Percentiles rank a stretch among this genome's conserved stretches.
These are phyloP conservation scores for Solanum medicagineum DNA, from an alignment of 257 asterid genomes.

Conservation along the genomic window DNA sequence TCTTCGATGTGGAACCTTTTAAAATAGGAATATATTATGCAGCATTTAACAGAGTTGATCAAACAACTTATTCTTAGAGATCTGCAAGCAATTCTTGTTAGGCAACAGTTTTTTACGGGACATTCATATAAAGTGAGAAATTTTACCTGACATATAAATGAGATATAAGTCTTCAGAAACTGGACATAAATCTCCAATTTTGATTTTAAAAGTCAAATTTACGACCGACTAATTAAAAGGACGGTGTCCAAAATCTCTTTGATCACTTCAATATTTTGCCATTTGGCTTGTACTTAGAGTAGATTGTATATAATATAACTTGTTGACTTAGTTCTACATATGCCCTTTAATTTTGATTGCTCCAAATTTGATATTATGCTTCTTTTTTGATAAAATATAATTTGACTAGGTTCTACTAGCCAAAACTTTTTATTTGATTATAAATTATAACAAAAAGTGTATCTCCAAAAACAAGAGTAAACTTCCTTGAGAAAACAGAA, in stretches of 20 bases:
- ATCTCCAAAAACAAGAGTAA: neutral
- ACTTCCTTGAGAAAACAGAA: neutral
- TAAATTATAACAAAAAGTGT: neutral
- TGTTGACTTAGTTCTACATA: neutral
- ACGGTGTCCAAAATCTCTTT: neutral
- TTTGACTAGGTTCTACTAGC: neutral
- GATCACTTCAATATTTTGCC: neutral
- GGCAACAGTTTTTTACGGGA: too few species aligned
- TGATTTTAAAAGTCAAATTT: neutral
- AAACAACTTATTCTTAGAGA: too few species aligned
- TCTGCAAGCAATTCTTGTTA: too few species aligned
- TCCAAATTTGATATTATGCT: neutral
- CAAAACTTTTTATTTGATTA: neutral
- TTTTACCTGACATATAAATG: too few species aligned
- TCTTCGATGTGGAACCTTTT: too few species aligned
- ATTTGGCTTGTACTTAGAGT: neutral
- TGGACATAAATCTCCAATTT: neutral
- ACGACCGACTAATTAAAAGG: neutral
- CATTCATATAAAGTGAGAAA: too few species aligned
- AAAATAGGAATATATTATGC: too few species aligned
- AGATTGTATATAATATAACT: neutral
- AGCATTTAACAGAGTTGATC: too few species aligned
- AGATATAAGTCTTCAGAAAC: too few species aligned
- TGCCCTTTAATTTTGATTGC: neutral
- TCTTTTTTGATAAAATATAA: neutral